Percentiles rank a stretch among this genome's conserved stretches.
Conservation (phyloP, 192 early-diverging fungal genomes). For the Backusella tuberculispora region DNA sequence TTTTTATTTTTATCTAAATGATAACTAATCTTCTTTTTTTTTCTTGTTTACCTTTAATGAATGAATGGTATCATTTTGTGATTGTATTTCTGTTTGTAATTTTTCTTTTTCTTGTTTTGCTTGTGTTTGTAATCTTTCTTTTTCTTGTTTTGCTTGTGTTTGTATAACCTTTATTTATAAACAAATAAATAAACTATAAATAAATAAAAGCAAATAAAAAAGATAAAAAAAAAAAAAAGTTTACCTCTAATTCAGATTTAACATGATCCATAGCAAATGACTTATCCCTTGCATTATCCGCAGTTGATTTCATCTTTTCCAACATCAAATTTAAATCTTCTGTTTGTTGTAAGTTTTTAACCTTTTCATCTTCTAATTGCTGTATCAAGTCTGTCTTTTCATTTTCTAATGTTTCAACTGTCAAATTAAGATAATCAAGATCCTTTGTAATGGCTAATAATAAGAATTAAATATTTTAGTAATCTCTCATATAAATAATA, state of each 20-base stretch:
- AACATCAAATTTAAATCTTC: slow-evolving; percentile 36
- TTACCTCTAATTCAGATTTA: slow-evolving; percentile 24
- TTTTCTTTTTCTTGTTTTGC: neutral
- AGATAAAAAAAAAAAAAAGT: no score
- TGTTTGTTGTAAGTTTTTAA: slow-evolving; percentile 26
- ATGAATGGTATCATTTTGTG: neutral
- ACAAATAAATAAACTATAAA: neutral
- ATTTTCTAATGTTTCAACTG: slow-evolving; percentile 34
- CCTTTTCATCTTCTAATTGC: slow-evolving; percentile 38
- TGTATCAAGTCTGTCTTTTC: slow-evolving; percentile 32
- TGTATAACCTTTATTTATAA: neutral
- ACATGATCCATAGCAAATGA: slow-evolving; percentile 19
- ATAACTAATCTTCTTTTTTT: neutral
- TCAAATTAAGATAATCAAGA: slow-evolving; percentile 38
- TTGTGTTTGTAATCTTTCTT: neutral
- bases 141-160: slow-evolving; percentile 3
- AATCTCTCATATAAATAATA: neutral
- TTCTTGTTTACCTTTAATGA: neutral
- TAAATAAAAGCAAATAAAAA: neutral
- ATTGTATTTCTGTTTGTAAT: neutral
- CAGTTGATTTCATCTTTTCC: slow-evolving; percentile 37
- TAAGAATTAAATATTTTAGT: no score
- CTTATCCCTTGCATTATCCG: slow-evolving; percentile 35
- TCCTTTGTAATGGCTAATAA: slow-evolving; percentile 35
- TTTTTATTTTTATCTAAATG: neutral